phyloP scores from a whole-genome alignment of 495 filamentous ascomycete species.

The Sphaerosporella brunnea region DNA sequence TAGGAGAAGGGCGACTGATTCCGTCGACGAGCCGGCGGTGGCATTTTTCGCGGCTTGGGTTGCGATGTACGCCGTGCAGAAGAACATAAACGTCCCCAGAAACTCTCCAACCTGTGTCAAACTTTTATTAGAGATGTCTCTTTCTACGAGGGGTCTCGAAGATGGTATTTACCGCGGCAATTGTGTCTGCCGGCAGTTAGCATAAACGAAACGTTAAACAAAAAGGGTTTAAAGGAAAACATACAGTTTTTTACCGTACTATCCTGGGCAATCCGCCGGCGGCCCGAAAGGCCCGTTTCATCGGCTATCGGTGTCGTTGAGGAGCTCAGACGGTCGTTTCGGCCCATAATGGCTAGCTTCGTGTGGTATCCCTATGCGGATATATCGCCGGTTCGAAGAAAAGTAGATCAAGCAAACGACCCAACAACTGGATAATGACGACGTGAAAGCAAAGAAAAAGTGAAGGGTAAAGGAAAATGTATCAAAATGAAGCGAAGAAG shows the following conservation, averaged over 20 bases:
- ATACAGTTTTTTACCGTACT: slow-evolving; percentile 3
- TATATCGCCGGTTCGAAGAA: neutral
- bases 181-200: neutral
- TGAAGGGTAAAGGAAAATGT: neutral
- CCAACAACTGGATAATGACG: neutral
- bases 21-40: slow-evolving; percentile 12
- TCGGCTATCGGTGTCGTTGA: slow-evolving; percentile 2
- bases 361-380: neutral
- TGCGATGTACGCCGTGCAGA: slow-evolving; percentile 65
- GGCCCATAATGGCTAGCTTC: neutral
- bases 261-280: neutral
- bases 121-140: neutral
- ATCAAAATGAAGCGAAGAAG: neutral
- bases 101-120: slow-evolving; percentile 2
- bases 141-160: neutral
- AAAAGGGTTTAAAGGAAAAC: neutral
- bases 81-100: slow-evolving; percentile 59
- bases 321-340: neutral
- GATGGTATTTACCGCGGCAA: neutral
- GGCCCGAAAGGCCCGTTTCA: neutral
- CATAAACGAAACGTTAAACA: neutral
- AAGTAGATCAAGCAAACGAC: neutral
- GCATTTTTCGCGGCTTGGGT: slow-evolving; percentile 50
- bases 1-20: slow-evolving; percentile 31
- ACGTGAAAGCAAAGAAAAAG: neutral